phyloP scores from a whole-genome alignment of 441 rosid species.

The Croton setiger region DNA sequence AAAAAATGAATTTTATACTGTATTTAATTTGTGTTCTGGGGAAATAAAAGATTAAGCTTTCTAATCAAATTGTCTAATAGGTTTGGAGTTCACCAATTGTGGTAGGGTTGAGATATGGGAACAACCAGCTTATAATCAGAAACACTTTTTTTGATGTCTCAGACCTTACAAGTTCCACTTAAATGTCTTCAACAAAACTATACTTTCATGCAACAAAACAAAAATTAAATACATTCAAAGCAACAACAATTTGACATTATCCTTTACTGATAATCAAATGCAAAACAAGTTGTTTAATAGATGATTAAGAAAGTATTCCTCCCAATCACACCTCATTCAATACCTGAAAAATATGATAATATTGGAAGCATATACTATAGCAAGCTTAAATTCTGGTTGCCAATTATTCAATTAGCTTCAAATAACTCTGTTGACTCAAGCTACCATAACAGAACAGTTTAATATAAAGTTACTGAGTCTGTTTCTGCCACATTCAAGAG shows the following conservation, averaged over 20 bases:
- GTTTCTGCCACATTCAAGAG: conserved; percentile 47
- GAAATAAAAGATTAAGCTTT: too few species aligned
- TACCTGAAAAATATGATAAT: not conserved
- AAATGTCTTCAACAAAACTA: conserved; percentile 1
- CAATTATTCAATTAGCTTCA: conserved; percentile 14
- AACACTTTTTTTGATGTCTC: too few species aligned
- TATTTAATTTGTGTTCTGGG: too few species aligned
- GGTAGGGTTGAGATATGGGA: too few species aligned
- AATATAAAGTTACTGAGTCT: conserved; percentile 64
- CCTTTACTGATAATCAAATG: not conserved
- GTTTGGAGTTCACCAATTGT: too few species aligned
- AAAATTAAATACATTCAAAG: conserved; percentile 4
- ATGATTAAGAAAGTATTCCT: not conserved
- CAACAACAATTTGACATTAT: not conserved
- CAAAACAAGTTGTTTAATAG: not conserved
- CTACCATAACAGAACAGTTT: conserved; percentile 82
- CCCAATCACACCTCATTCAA: not conserved
- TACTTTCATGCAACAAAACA: not conserved
- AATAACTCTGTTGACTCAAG: conserved; percentile 32
- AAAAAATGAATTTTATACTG: too few species aligned
- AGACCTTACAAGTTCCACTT: too few species aligned
- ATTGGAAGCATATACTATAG: conserved; percentile 1
- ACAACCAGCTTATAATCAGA: too few species aligned
- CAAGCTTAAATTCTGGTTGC: conserved; percentile 10
- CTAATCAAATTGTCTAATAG: too few species aligned